Evolutionary conservation across 805 yeast genomes (phyloP), one percentile per base, ranked within the genome.

Genomic region (Priceomyces fermenticarens): DNA sequence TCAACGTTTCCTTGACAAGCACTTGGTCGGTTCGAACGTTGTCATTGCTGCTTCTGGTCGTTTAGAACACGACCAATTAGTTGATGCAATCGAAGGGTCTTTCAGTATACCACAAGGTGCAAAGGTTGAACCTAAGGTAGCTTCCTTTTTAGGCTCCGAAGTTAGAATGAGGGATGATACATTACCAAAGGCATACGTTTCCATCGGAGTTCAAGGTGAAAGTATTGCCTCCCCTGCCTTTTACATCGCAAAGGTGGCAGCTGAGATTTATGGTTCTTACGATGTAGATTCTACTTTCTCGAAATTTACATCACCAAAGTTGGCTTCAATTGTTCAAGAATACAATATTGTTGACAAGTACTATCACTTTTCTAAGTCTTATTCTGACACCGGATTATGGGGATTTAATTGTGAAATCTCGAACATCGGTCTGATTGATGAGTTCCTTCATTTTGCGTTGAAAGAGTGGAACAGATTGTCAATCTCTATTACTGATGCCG

Each of bases 401-500:
- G 95, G 95, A 62, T 81, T 83, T 71, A 71, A 77, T 63, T 73
- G 87, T 47, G 80, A 77, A 59, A 74, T 83, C 49, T 68, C 82
- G 44, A 78, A 83, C 66, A 62, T 82, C 50, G 63, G 49, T 31
- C 68, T 70, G 54, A 69, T 86, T 52, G 95, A 86, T 65, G 95
- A 86, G 61, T 76, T 84, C 49, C 74, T 81, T 47, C 95, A 86
- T 67, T 86, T 86, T 71, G 74, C 88, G 44, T 72, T 85, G 67
- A 86, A 84, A 67, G 86, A 85, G 74, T 86, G 95, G 93, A 85
- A 85, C 77, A 81, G 93, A 76, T 76, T 85, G 64, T 73, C 90
- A 15, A 70, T 83, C 52, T 81, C 90, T 16, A 69, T 86, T 58
- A 76, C 88, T 48, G 87, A 83, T 49, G 77, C 86, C 43, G 95